Base-by-base conservation (phyloP, 2,329 filamentous ascomycete species). In the Fusarium sacchari region DNA sequence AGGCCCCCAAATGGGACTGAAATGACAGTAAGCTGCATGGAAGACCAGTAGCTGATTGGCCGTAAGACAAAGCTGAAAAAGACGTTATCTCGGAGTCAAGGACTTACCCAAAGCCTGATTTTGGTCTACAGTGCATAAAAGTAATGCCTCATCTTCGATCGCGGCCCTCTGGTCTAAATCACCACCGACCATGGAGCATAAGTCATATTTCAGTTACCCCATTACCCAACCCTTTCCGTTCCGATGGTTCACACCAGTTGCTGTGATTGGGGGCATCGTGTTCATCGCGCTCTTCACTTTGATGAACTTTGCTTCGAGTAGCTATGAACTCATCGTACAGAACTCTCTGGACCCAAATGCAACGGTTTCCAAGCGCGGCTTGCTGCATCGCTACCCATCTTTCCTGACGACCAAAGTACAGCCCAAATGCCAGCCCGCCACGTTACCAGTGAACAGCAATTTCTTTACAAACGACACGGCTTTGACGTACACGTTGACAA, bases 141-240 rank as follows among this genome's bases (percentile, higher is more conserved):
- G 17, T n/a, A 17, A 22, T 17, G 14, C 10, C 34, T 28, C 32
- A 53, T 7, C 3, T 14, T n/a, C 4, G 13, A 17, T 13, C 10
- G 3, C 2, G 11, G 6, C 5, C 10, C 1, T 22, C 10, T n/a
- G 7, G 10, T 39, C 9, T 1, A 6, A 6, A 22, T 13, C 7
- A 13, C 2, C 5, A 18, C 3, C 3, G 3, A 53, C 18, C 20
- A 39, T 53, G 50, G 50, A 53, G 10, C 20, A 39, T 12, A 28
- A 53, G 20, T 53, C 50, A 28, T 53, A n/a, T 7, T 53, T 53
- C 0, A 53, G 13, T 8, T 53, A 53, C 50, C 24, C 50, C 18
- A 39, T 53, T 2, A 39, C 34, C 18, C 20, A 28, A 13, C 50
- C 34, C 3, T 39, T 53, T 9, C 50, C 50, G 24, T 53, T 53